Evolutionary conservation across 441 rosid genomes (phyloP).

Genomic region (Pelargonium fulgidum): DNA sequence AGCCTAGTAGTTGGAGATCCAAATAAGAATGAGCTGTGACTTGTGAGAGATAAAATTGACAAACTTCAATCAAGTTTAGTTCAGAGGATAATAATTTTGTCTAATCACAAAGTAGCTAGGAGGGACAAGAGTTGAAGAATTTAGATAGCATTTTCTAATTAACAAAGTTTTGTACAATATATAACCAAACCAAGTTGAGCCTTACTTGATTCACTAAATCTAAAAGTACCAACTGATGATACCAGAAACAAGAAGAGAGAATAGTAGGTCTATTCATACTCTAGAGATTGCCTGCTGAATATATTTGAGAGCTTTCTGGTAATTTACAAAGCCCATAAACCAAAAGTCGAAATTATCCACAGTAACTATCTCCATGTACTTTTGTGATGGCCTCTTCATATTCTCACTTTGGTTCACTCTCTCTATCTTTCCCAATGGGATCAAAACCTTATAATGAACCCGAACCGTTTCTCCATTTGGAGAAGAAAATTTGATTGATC

Average conservation of each 20-base stretch:
- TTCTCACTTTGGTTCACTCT: conserved; percentile 46
- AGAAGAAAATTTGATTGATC: conserved; percentile 18
- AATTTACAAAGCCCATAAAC: conserved; percentile 81
- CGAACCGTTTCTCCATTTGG: conserved; percentile 18
- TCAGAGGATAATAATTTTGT: neutral
- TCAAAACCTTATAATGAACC: conserved; percentile 33
- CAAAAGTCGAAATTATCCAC: conserved; percentile 71
- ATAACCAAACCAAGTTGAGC: neutral
- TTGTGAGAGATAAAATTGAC: neutral
- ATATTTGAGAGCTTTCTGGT: conserved; percentile 46
- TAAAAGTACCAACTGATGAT: neutral
- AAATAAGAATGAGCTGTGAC: conserved; percentile 1
- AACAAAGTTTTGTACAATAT: neutral
- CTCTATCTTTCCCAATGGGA: conserved; percentile 50
- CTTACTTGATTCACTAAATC: neutral
- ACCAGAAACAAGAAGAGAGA: neutral
- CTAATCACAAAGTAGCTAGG: neutral
- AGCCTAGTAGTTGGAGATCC: no score
- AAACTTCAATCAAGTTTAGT: neutral
- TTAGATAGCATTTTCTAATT: neutral
- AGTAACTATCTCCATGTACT: conserved; percentile 54
- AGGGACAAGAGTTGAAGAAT: neutral
- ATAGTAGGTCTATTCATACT: neutral
- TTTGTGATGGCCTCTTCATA: conserved; percentile 53
- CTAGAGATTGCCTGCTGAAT: conserved; percentile 42